phyloP scores from a whole-genome alignment of 2,329 filamentous ascomycete genomes.

The Nannizzia gypsea region DNA sequence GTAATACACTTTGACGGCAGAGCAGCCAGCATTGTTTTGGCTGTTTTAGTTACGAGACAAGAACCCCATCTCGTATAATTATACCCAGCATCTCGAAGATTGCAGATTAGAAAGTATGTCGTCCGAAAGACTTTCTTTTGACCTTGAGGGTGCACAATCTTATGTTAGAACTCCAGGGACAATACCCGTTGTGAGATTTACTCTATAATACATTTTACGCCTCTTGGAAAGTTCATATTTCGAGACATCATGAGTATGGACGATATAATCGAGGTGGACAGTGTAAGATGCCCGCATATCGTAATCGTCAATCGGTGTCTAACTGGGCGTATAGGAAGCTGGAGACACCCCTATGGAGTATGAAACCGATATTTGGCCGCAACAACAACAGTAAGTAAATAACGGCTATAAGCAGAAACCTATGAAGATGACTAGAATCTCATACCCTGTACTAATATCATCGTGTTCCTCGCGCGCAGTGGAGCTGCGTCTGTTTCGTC shows the following conservation, averaged over 20 bases:
- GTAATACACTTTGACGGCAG: too few relatives aligned
- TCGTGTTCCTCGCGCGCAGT: neutral
- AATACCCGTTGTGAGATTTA: neutral
- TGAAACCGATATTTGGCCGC: neutral
- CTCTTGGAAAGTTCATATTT: neutral
- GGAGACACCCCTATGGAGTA: neutral
- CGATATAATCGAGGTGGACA: neutral
- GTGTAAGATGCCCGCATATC: neutral
- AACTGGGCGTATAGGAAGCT: neutral
- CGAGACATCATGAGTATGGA: neutral
- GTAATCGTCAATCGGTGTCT: neutral
- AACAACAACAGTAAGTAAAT: neutral
- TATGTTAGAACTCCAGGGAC: neutral
- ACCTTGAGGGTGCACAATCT: neutral
- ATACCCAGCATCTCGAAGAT: neutral
- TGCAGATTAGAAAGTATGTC: neutral
- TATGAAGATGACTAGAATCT: neutral
- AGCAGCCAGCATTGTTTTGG: neutral
- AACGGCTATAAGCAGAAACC: neutral
- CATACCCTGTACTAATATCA: neutral
- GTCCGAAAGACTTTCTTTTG: neutral
- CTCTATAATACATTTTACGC: neutral
- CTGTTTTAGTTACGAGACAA: neutral
- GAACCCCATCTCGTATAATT: neutral
- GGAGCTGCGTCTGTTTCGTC: constrained; percentile 11